Evolutionary conservation across 176 grass and related monocot species (phyloP).

Genomic region (Zea luxurians): DNA sequence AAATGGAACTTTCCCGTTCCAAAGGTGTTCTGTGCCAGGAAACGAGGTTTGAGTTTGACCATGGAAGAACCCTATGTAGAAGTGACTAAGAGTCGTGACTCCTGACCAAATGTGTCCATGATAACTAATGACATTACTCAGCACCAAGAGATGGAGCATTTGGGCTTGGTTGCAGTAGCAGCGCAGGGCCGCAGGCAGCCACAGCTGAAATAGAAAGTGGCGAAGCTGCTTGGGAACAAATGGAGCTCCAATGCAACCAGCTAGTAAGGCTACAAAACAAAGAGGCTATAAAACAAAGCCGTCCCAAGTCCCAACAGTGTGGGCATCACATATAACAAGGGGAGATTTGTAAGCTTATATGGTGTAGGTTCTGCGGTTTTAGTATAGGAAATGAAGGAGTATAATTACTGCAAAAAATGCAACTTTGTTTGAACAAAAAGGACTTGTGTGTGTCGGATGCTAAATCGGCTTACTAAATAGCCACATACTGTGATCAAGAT

Average conservation of each 20-base stretch:
- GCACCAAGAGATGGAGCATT: not conserved
- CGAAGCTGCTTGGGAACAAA: not conserved
- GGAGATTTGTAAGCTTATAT: not conserved
- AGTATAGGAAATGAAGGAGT: not conserved
- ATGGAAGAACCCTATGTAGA: not conserved
- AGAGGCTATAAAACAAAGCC: not conserved
- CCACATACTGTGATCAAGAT: not conserved
- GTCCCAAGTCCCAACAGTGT: not conserved
- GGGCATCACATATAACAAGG: not conserved
- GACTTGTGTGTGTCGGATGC: conserved; percentile 5
- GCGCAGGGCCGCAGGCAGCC: too few relatives aligned
- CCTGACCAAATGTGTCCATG: not conserved
- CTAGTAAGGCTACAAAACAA: not conserved
- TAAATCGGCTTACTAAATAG: not conserved
- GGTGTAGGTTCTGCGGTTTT: not conserved
- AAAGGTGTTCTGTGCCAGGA: not conserved
- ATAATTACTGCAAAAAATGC: not conserved
- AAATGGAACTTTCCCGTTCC: not conserved
- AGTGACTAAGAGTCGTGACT: not conserved
- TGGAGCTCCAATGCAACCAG: not conserved
- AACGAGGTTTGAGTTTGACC: not conserved
- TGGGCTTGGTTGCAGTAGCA: not conserved
- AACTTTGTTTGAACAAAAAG: not conserved
- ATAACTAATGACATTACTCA: not conserved
- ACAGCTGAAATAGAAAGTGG: not conserved